These are phyloP conservation scores for Fraxinus sp. DNA, from an alignment of 305 asterid genomes.

Conservation along the genomic window DNA sequence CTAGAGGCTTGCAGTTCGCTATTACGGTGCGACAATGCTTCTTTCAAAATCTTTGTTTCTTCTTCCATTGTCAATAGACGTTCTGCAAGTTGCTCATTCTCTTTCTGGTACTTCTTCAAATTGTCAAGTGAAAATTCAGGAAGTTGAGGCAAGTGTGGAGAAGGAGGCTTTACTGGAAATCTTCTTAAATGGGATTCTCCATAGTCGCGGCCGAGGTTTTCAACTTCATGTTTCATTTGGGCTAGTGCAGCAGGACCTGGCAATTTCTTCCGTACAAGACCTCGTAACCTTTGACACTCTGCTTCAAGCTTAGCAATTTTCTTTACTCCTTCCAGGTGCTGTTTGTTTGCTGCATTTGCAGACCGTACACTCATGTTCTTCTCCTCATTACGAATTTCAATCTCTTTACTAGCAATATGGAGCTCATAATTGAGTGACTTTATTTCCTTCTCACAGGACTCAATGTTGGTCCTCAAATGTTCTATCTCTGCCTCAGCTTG, in stretches of 20 bases:
- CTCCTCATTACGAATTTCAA: conserved; percentile 92
- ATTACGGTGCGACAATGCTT: conserved; percentile 89
- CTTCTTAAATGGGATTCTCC: conserved; percentile 71
- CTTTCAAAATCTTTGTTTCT: conserved; percentile 91
- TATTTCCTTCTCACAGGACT: conserved; percentile 67
- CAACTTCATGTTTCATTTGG: conserved; percentile 95
- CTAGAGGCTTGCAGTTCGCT: conserved; percentile 78
- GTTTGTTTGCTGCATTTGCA: conserved; percentile 92
- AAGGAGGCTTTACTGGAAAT: conserved; percentile 73
- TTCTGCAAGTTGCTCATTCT: conserved; percentile 71
- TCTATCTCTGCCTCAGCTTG: conserved; percentile 79
- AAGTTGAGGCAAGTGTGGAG: conserved; percentile 47
- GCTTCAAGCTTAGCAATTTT: conserved; percentile 91
- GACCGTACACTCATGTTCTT: conserved; percentile 85
- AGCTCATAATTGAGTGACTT: conserved; percentile 77
- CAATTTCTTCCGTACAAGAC: conserved; percentile 89
- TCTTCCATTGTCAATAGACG: conserved; percentile 83
- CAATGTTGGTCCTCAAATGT: conserved; percentile 55
- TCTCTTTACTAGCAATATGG: conserved; percentile 72
- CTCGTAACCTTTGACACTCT: conserved; percentile 92
- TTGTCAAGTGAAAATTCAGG: conserved; percentile 68
- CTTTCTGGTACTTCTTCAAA: conserved; percentile 61
- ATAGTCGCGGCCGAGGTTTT: conserved; percentile 71
- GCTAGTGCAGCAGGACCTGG: conserved; percentile 98
- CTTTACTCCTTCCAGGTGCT: conserved; percentile 90